Conservation (phyloP, 2,329 filamentous ascomycete genomes). For the Ophiostoma pallidulum region DNA sequence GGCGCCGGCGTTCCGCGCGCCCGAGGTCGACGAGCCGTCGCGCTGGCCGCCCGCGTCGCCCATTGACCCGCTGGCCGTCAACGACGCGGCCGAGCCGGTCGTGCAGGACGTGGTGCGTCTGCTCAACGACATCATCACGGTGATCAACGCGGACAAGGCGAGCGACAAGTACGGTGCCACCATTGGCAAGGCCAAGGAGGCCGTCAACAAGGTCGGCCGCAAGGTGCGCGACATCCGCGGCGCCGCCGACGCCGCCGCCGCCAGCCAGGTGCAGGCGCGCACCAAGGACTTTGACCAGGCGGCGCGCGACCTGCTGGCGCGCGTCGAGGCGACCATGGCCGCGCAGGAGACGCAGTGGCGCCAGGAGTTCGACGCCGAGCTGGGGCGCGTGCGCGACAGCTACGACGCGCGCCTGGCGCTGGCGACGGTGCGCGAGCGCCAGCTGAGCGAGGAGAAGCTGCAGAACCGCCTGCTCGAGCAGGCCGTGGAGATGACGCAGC, state of each 20-base stretch:
- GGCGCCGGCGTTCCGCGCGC: slow-evolving; percentile 36
- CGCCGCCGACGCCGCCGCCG: slow-evolving; percentile 59
- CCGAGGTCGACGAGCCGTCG: slow-evolving; percentile 58
- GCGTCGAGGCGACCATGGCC: slow-evolving; percentile 76
- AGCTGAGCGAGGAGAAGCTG: slow-evolving; percentile 72
- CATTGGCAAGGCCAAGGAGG: slow-evolving; percentile 75
- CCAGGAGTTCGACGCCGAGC: slow-evolving; percentile 78
- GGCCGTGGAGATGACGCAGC: slow-evolving; percentile 76
- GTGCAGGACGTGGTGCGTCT: slow-evolving; percentile 92
- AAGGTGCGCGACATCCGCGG: slow-evolving; percentile 69
- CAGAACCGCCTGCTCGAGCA: slow-evolving; percentile 85
- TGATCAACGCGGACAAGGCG: slow-evolving; percentile 79
- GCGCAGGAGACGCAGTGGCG: slow-evolving; percentile 76
- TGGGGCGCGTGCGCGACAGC: slow-evolving; percentile 63
- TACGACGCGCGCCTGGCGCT: slow-evolving; percentile 74
- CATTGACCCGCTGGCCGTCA: slow-evolving; percentile 69
- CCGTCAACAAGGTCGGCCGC: slow-evolving; percentile 66
- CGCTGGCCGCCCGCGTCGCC: slow-evolving; percentile 53
- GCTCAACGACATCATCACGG: slow-evolving; percentile 89
- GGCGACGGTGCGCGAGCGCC: slow-evolving; percentile 68
- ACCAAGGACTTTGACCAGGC: slow-evolving; percentile 73
- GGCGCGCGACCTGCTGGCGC: slow-evolving; percentile 75
- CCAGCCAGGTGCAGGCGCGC: slow-evolving; percentile 63
- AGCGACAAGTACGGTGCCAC: slow-evolving; percentile 67
- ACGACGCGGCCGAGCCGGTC: slow-evolving; percentile 71